These are phyloP conservation scores for Malania oleifera DNA, from an alignment of 164 flowering plant genomes.

Conservation along the genomic window DNA sequence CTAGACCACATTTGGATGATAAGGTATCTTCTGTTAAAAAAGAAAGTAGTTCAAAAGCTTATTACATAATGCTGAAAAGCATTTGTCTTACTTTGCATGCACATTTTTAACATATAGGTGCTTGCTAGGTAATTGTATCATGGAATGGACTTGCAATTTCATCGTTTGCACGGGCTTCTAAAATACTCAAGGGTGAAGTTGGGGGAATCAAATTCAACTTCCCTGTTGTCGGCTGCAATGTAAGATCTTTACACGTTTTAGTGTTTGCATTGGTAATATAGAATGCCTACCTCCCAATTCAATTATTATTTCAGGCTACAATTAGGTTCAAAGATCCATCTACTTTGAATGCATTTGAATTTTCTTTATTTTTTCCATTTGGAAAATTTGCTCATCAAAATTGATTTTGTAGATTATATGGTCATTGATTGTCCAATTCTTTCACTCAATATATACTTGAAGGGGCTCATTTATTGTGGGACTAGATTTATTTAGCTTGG, in stretches of 20 bases:
- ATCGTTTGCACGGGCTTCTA: constrained; percentile 86
- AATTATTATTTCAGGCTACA: too few species aligned
- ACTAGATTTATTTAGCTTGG: too few species aligned
- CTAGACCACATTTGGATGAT: constrained; percentile 90
- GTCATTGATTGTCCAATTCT: too few species aligned
- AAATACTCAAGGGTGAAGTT: constrained; percentile 59
- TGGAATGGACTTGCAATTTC: constrained; percentile 98
- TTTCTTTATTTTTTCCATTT: too few species aligned
- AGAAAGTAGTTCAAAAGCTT: not conserved
- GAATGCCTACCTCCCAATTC: too few species aligned
- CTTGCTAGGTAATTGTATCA: constrained; percentile 79
- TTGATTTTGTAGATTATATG: too few species aligned
- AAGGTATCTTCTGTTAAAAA: constrained; percentile 47
- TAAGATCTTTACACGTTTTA: constrained; percentile 24
- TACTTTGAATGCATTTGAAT: too few species aligned
- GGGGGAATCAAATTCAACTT: constrained; percentile 48
- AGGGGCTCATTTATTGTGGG: too few species aligned
- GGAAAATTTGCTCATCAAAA: too few species aligned
- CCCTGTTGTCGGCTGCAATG: constrained; percentile 69
- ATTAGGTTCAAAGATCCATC: too few species aligned
- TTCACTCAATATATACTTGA: too few species aligned
- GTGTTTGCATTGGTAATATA: not conserved
- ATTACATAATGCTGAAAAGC: not conserved
- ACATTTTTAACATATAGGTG: constrained; percentile 12
- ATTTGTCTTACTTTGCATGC: constrained; percentile 7